Base-by-base conservation (phyloP, 2,329 filamentous ascomycete genomes). In the Alternaria sp. region DNA sequence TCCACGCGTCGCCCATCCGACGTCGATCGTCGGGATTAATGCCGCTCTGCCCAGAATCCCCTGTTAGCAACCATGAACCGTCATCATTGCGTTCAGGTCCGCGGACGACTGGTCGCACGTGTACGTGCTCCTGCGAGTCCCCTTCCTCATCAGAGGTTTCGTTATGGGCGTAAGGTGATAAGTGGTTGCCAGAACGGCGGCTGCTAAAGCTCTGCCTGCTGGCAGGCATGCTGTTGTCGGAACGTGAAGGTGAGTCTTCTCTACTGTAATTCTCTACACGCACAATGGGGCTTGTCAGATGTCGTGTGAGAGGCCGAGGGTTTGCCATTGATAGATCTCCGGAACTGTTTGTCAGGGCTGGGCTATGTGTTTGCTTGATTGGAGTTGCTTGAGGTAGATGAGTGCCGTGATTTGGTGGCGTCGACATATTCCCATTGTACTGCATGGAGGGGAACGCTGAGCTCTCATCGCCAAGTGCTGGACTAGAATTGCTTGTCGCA, bases 1-100 rank as follows among this genome's bases (percentile, higher is more conserved):
- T 77, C 46, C 79, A 79, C 16, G 77, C 74, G 54, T 83, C 73
- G 5, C 72, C 74, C 63, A 82, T 70, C 32, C 72, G 65, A 30
- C 77, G 79, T 45, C 85, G 80, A 36, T 81, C 76, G 6, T 76
- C 70, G 9, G 85, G 85, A 38, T 79, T 81, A 32, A 86, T 66
- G 12, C 85, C 84, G 48, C 75, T 74, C 50, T 83, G 81, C 10
- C 81, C 80, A 18, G 79, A 81, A 5, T 62, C 60, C 22, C 68
- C 57, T 53, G 79, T 74, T 3, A 71, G 74, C 18, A 80, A 63
- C 84, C 83, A 85, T 1, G 81, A 81, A 4, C 83, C 83, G 69
- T 85, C 79, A 8, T 79, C 75, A 9, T 79, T 77, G 43, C 82
- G 80, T 53, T 77, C 64, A 22, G 66, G 66, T 49, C 62, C 65